Evolutionary conservation across 345 rosid species (phyloP).

Genomic region (Arabis alpina): DNA sequence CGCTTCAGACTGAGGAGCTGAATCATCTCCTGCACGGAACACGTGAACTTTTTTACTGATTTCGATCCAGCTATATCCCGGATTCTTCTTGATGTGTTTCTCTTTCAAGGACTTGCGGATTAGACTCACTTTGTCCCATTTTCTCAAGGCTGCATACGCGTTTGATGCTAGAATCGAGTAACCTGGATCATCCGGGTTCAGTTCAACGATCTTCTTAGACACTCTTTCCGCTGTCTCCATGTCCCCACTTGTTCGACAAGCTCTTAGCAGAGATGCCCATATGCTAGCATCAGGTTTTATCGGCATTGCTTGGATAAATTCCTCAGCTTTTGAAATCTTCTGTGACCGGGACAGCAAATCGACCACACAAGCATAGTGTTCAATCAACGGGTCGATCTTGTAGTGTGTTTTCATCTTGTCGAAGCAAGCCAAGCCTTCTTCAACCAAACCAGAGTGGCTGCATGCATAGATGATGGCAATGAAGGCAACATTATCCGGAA

Average conservation of each 20-base stretch:
- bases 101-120: constrained; percentile 51
- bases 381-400: constrained; percentile 49
- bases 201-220: constrained; percentile 47
- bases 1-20: constrained; percentile 55
- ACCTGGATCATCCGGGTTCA: constrained; percentile 56
- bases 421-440: constrained; percentile 63
- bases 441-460: constrained; percentile 79
- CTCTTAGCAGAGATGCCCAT: constrained; percentile 68
- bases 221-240: constrained; percentile 53
- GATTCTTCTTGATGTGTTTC: constrained; percentile 54
- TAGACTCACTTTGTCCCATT: constrained; percentile 61
- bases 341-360: constrained; percentile 60
- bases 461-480: constrained; percentile 68
- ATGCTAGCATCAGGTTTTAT: constrained; percentile 60
- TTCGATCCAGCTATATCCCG: constrained; percentile 68
- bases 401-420: constrained; percentile 56
- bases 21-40: constrained; percentile 55
- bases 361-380: constrained; percentile 63
- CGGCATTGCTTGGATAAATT: constrained; percentile 57
- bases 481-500: constrained; percentile 61
- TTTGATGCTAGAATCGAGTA: constrained; percentile 62
- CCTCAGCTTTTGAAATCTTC: constrained; percentile 51
- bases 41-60: constrained; percentile 45
- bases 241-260: constrained; percentile 53
- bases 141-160: constrained; percentile 56